Evolutionary conservation across 2,329 filamentous ascomycete species (phyloP).

Genomic region (Calonectria crousiana): DNA sequence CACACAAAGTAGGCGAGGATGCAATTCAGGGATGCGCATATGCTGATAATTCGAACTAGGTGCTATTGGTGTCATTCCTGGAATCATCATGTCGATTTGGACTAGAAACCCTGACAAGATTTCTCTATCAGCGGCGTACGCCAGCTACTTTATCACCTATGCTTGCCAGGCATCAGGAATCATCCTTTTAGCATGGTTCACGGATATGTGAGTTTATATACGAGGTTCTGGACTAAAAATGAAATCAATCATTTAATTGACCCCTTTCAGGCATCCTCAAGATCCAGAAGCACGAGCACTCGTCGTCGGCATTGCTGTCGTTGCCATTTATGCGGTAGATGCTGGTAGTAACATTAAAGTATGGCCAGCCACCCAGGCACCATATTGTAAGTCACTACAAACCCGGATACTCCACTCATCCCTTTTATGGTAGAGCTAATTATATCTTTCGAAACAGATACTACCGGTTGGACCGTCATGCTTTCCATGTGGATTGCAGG

Average conservation of each 20-base stretch:
- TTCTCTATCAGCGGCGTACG: slow-evolving; percentile 60
- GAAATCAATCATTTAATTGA: not conserved
- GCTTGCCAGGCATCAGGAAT: slow-evolving; percentile 61
- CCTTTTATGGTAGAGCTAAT: not conserved
- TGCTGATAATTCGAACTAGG: slow-evolving; percentile 30
- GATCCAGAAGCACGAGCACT: slow-evolving; percentile 27
- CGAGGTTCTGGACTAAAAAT: fast-evolving
- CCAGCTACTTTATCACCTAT: slow-evolving; percentile 63
- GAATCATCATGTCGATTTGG: slow-evolving; percentile 67
- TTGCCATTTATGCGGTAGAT: slow-evolving; percentile 29
- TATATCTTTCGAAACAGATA: not conserved
- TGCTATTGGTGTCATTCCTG: slow-evolving; percentile 59
- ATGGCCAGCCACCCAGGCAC: slow-evolving; percentile 22
- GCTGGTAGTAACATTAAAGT: slow-evolving; percentile 19
- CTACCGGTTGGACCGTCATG: slow-evolving; percentile 19
- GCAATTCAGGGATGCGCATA: not conserved
- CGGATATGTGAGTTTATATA: slow-evolving; percentile 52
- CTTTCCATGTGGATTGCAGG: slow-evolving; percentile 19
- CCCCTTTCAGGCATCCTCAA: slow-evolving; percentile 10
- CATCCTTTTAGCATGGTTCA: slow-evolving; percentile 64
- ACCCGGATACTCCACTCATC: not conserved
- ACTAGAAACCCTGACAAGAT: slow-evolving; percentile 57
- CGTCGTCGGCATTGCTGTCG: slow-evolving; percentile 23
- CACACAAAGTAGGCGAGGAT: slow-evolving; percentile 50
- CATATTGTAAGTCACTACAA: slow-evolving; percentile 16